These are phyloP conservation scores for Coemansia sp. DNA, from an alignment of 192 early-diverging fungal genomes.

Conservation along the genomic window DNA sequence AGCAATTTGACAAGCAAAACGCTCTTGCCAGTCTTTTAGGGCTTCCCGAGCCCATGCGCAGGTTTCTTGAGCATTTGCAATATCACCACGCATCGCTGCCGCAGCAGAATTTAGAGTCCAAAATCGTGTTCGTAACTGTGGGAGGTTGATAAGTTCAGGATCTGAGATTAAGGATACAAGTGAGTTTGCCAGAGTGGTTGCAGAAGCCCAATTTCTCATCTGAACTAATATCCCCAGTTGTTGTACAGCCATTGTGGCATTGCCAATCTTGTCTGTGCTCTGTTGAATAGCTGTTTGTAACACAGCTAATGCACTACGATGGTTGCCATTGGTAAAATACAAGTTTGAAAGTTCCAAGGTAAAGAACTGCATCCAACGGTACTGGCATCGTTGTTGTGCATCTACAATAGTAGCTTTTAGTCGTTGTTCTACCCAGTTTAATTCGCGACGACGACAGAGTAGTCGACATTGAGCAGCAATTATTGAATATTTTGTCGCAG, in stretches of 20 bases:
- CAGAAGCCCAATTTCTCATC: slow-evolving; percentile 20
- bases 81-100: slow-evolving; percentile 12
- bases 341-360: slow-evolving; percentile 29
- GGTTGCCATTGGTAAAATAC: slow-evolving; percentile 12
- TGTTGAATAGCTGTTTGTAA: slow-evolving; percentile 13
- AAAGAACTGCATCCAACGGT: slow-evolving; percentile 37
- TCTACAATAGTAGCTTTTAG: slow-evolving; percentile 26
- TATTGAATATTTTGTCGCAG: slow-evolving; percentile 19
- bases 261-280: slow-evolving; percentile 10
- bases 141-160: background rate
- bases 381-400: slow-evolving; percentile 30
- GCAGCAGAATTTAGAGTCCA: slow-evolving; percentile 30
- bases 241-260: slow-evolving; percentile 20
- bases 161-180: slow-evolving; percentile 1
- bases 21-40: slow-evolving; percentile 35
- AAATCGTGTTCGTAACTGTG: slow-evolving; percentile 30
- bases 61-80: slow-evolving; percentile 20
- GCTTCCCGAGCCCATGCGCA: slow-evolving; percentile 27
- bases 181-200: background rate
- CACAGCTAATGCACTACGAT: slow-evolving; percentile 5
- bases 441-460: slow-evolving; percentile 27
- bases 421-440: slow-evolving; percentile 39
- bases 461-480: slow-evolving; percentile 34
- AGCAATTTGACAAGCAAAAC: slow-evolving; percentile 23
- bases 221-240: slow-evolving; percentile 25